Evolutionary conservation across 148 eudicot species (phyloP).

Genomic region (Camellia granthamiana): DNA sequence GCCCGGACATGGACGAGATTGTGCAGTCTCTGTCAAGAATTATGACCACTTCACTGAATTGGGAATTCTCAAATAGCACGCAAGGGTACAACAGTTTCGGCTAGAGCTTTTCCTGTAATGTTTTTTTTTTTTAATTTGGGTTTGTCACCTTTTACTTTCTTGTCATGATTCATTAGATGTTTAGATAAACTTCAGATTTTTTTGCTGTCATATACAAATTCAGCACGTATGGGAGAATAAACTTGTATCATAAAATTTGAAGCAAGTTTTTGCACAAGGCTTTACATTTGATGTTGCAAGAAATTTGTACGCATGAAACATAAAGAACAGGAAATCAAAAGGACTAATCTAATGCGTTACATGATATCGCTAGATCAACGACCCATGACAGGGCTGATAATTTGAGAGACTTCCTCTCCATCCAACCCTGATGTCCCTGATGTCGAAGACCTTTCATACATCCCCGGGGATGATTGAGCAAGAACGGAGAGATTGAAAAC

Average conservation of each 20-base stretch:
- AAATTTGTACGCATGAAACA: background rate
- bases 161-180: background rate
- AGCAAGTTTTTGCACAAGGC: background rate
- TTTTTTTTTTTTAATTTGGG: too few relatives aligned
- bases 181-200: too few relatives aligned
- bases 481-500: constrained; percentile 43
- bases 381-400: constrained; percentile 27
- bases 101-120: background rate
- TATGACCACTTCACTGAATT: constrained; percentile 40
- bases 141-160: too few relatives aligned
- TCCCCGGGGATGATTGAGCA: constrained; percentile 30
- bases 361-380: constrained; percentile 18
- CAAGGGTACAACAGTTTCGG: constrained; percentile 12
- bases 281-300: background rate
- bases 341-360: too few relatives aligned
- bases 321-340: background rate
- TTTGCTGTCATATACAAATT: too few relatives aligned
- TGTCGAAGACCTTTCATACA: constrained; percentile 26
- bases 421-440: constrained; percentile 23
- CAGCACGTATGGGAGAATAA: background rate
- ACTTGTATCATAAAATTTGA: background rate
- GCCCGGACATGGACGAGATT: constrained; percentile 73
- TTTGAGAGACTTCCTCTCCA: constrained; percentile 20
- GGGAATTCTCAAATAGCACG: constrained; percentile 47
- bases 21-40: constrained; percentile 54